Evolutionary conservation across 192 early-diverging fungal genomes (phyloP).

Genomic region (Coemansia sp.): DNA sequence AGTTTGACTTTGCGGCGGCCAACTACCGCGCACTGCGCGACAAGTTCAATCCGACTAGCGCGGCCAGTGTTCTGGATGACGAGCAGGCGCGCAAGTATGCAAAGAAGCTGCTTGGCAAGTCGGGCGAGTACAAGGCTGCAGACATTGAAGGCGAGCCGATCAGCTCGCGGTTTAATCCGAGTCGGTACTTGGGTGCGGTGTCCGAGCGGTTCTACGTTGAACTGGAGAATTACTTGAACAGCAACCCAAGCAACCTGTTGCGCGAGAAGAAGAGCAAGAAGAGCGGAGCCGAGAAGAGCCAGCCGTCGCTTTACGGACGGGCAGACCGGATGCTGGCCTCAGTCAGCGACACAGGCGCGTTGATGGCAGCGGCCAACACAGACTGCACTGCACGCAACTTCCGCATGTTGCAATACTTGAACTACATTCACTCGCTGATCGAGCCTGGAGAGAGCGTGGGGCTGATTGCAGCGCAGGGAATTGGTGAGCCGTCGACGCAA

Average conservation of each 20-base stretch:
- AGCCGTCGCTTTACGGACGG: conserved; percentile 54
- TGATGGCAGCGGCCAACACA: conserved; percentile 57
- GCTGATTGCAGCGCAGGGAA: conserved; percentile 91
- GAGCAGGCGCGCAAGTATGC: conserved; percentile 71
- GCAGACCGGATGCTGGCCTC: conserved; percentile 69
- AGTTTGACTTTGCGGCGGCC: conserved; percentile 92
- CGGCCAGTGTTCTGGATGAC: conserved; percentile 66
- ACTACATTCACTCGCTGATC: conserved; percentile 90
- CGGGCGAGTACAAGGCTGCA: conserved; percentile 38
- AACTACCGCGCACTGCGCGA: conserved; percentile 82
- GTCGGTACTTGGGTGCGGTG: conserved; percentile 81
- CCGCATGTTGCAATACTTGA: conserved; percentile 88
- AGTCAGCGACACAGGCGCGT: conserved; percentile 57
- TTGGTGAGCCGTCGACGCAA: conserved; percentile 99
- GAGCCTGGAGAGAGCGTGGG: conserved; percentile 99
- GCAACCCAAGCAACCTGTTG: conserved; percentile 45
- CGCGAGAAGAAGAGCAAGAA: conserved; percentile 29
- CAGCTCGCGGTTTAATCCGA: conserved; percentile 78
- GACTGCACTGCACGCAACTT: conserved; percentile 76
- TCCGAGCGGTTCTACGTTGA: conserved; percentile 80
- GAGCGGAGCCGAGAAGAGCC: not conserved
- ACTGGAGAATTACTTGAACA: conserved; percentile 58
- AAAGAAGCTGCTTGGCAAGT: conserved; percentile 77
- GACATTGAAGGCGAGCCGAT: conserved; percentile 62
- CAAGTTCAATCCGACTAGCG: conserved; percentile 74